These are phyloP conservation scores for Sporothrix sp. DNA, from an alignment of 2,329 filamentous ascomycete genomes.

Conservation along the genomic window DNA sequence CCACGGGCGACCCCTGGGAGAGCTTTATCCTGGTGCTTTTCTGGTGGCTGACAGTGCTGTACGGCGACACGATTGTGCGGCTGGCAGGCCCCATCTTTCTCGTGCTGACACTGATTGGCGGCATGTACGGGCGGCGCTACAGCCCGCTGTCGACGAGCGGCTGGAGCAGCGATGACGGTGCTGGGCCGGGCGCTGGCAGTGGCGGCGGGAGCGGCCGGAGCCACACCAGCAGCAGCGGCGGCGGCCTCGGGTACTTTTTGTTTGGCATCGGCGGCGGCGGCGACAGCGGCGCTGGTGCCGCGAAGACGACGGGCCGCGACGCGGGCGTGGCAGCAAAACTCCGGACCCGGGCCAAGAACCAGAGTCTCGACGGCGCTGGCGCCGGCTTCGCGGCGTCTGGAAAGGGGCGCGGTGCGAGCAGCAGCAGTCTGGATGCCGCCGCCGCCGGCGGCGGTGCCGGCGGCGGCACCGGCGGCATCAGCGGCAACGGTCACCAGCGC, in stretches of 20 bases:
- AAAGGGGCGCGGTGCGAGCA: conserved; percentile 5
- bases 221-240: conserved; percentile 6
- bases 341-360: conserved; percentile 18
- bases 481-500: conserved; percentile 30
- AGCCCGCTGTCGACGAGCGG: conserved; percentile 82
- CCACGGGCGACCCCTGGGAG: conserved; percentile 87
- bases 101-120: conserved; percentile 68
- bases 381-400: conserved; percentile 12
- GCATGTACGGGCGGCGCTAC: conserved; percentile 87
- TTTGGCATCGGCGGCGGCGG: conserved; percentile 66
- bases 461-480: conserved; percentile 12
- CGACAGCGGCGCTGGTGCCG: conserved; percentile 30
- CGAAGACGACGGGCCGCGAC: conserved; percentile 14
- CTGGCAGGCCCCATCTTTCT: conserved; percentile 76
- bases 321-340: conserved; percentile 16
- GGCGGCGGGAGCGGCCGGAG: conserved; percentile 53
- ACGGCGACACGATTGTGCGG: conserved; percentile 74
- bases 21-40: conserved; percentile 78
- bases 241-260: conserved; percentile 31
- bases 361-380: conserved; percentile 22
- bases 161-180: conserved; percentile 45
- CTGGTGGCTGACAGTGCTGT: conserved; percentile 81
- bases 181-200: conserved; percentile 20
- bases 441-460: conserved; percentile 16
- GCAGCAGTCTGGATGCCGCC: conserved; percentile 12